Conservation (phyloP, 2,329 filamentous ascomycete genomes). For the Monilinia polystroma region DNA sequence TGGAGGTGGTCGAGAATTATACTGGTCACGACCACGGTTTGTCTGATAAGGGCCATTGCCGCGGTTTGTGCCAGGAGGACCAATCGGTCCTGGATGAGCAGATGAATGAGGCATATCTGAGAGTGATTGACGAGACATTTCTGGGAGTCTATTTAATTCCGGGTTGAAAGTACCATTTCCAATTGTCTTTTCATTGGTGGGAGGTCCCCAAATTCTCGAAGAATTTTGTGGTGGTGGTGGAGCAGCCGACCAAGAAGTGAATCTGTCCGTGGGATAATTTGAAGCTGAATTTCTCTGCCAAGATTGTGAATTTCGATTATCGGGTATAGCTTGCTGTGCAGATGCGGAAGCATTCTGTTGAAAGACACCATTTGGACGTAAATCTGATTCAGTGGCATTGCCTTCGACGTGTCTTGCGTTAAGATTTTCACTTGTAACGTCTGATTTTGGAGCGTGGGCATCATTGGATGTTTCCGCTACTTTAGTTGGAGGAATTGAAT, state of each 20-base stretch:
- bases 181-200: constrained; percentile 65
- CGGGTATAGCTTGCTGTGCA: constrained; percentile 29
- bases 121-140: constrained; percentile 35
- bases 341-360: constrained; percentile 35
- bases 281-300: constrained; percentile 39
- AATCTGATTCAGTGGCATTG: constrained; percentile 24
- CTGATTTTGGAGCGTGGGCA: constrained; percentile 25
- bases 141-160: constrained; percentile 50
- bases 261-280: constrained; percentile 51
- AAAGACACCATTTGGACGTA: constrained; percentile 32
- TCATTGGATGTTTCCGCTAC: constrained; percentile 26
- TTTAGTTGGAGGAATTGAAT: constrained; percentile 19
- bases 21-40: constrained; percentile 37
- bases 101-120: constrained; percentile 32
- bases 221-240: constrained; percentile 44
- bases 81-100: constrained; percentile 40
- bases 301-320: constrained; percentile 33
- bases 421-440: constrained; percentile 22
- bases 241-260: constrained; percentile 48
- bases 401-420: constrained; percentile 20
- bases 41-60: constrained; percentile 35
- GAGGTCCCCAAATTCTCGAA: constrained; percentile 68
- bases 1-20: constrained; percentile 40
- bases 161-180: constrained; percentile 76
- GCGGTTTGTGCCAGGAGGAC: constrained; percentile 37